Percentiles rank a stretch among this genome's conserved stretches.
Evolutionary conservation across 768 basidiomycete species (phyloP).

Genomic region (Macrolepiota albuminosa): DNA sequence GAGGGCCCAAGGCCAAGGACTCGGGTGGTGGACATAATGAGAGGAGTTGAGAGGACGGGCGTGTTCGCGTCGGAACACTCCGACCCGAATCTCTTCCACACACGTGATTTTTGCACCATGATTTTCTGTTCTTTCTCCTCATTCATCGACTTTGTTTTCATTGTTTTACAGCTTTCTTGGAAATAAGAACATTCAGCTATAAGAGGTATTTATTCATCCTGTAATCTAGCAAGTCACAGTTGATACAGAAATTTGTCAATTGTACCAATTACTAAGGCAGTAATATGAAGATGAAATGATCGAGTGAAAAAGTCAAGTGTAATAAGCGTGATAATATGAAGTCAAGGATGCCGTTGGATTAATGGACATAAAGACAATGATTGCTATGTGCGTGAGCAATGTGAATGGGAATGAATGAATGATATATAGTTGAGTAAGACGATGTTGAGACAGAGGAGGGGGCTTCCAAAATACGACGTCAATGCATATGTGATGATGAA

Average conservation of each 20-base stretch:
- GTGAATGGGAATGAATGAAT: neutral
- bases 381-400: neutral
- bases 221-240: neutral
- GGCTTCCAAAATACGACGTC: neutral
- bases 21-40: conserved; percentile 41
- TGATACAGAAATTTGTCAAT: neutral
- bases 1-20: conserved; percentile 55
- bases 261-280: neutral
- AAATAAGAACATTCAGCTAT: no score
- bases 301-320: neutral
- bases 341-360: neutral
- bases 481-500: neutral
- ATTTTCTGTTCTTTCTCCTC: no score
- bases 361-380: neutral
- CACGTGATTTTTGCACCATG: conserved; percentile 9
- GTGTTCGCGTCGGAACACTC: conserved; percentile 8
- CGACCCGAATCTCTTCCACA: neutral
- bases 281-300: neutral
- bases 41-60: neutral
- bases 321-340: neutral
- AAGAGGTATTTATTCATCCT: neutral
- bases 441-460: neutral
- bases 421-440: neutral
- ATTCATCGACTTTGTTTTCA: no score
- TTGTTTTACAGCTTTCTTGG: no score